phyloP scores from a whole-genome alignment of 805 yeast genomes.

The Candida montana region DNA sequence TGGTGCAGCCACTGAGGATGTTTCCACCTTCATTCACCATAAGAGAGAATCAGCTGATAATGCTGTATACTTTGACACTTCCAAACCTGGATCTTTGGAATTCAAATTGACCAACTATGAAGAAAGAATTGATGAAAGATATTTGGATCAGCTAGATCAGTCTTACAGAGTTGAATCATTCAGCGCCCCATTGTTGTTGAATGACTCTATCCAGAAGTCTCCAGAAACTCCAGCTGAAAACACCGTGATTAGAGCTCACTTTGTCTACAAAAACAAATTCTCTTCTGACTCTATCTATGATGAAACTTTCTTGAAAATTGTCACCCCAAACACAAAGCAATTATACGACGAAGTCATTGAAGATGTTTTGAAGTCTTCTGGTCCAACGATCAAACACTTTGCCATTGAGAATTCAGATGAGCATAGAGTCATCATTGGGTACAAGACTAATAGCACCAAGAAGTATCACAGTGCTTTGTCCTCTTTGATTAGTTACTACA shows the following conservation, averaged over 20 bases:
- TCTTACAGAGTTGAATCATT: constrained; percentile 75
- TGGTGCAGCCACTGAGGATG: constrained; percentile 10
- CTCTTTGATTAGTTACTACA: constrained; percentile 84
- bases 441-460: constrained; percentile 76
- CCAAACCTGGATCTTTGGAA: constrained; percentile 42
- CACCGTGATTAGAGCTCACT: constrained; percentile 58
- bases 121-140: constrained; percentile 72
- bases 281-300: constrained; percentile 59
- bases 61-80: constrained; percentile 86
- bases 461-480: constrained; percentile 83
- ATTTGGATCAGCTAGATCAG: constrained; percentile 50
- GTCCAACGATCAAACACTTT: constrained; percentile 88
- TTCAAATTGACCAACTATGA: constrained; percentile 52
- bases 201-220: constrained; percentile 27
- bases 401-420: constrained; percentile 77
- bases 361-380: constrained; percentile 68
- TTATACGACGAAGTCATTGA: constrained; percentile 69
- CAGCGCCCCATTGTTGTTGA: constrained; percentile 51
- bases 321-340: constrained; percentile 72
- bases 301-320: constrained; percentile 66
- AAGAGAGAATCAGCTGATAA: constrained; percentile 77
- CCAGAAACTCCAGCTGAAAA: constrained; percentile 30
- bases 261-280: constrained; percentile 74
- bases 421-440: constrained; percentile 84
- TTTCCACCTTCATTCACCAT: constrained; percentile 63